A percentile compares a stretch with the other conserved stretches of the same genome.
Conservation (phyloP, 2,329 filamentous ascomycete genomes). For the Magnaporthiopsis rhizophila region DNA sequence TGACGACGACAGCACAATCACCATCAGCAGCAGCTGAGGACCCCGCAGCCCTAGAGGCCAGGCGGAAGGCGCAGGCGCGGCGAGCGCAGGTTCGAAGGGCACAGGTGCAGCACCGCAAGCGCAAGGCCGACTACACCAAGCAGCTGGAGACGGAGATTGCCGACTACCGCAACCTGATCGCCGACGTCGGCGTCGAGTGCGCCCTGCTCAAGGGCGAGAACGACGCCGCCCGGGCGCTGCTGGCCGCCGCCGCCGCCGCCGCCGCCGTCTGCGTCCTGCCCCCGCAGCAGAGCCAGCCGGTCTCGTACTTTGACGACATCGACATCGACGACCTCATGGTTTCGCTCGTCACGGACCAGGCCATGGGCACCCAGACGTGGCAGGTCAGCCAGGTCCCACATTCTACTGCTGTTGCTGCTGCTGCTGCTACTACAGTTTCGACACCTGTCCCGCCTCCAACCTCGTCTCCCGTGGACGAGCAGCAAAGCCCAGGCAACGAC, state of each 20-base stretch:
- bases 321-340: slow-evolving; percentile 31
- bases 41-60: slow-evolving; percentile 11
- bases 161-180: slow-evolving; percentile 38
- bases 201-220: slow-evolving; percentile 33
- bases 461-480: too few relatives aligned
- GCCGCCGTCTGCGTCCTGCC: slow-evolving; percentile 6
- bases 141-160: slow-evolving; percentile 44
- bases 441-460: too few relatives aligned
- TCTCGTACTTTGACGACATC: slow-evolving; percentile 23
- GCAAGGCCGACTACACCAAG: slow-evolving; percentile 47
- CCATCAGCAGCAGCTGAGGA: slow-evolving; percentile 8
- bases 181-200: slow-evolving; percentile 31
- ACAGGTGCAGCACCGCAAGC: slow-evolving; percentile 47
- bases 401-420: too few relatives aligned
- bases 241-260: slow-evolving; percentile 17
- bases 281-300: slow-evolving; percentile 5
- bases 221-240: slow-evolving; percentile 28
- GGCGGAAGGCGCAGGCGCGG: slow-evolving; percentile 38
- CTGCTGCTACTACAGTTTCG: too few relatives aligned
- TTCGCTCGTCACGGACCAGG: slow-evolving; percentile 32
- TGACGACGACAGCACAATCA: too few relatives aligned
- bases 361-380: slow-evolving; percentile 23
- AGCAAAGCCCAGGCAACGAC: not conserved
- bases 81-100: slow-evolving; percentile 45
- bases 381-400: not conserved